Base-by-base conservation (phyloP, 2,329 filamentous ascomycete species). In the Akanthomyces lecanii region DNA sequence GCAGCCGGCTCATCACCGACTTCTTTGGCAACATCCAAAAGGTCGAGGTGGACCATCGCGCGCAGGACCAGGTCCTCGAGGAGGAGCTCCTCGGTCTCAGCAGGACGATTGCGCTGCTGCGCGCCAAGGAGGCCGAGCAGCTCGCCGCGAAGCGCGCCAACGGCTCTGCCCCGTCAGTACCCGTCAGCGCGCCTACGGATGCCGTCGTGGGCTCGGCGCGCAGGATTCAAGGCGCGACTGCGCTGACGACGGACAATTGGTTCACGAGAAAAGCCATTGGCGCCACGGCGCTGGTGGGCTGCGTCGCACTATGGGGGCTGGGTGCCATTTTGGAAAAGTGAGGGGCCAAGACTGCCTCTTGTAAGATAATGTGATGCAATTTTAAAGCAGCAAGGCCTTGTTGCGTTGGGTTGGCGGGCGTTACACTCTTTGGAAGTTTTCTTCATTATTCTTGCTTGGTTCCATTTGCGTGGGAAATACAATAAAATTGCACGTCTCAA, bases 11-110 rank as follows among this genome's bases (percentile, higher is more conserved):
- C 36, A 87, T 99, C 47, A 96, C 96, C 70, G 95, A 99, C 74
- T 99, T 99, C 77, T 98, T 99, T 67, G 95, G 95, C 28, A 99
- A 98, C 73, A 92, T 98, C 16, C 95, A 99, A 74, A 96, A 94
- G 69, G 93, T 99, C 4, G 95, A 98, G 76, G 86, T 98, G 4
- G 91, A 95, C 67, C 82, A 30, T 2, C 4, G 82, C 30, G 79
- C 80, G 51, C 81, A 83, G 63, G 84, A 82, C 64, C 77, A 79
- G 61, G 83, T 78, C 44, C 82, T 86, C 52, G 86, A 88, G 56
- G 88, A 93, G 68, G 92, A 97, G 69, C 76, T 97, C 65, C 77
- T 90, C 40, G 85, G 88, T n/a, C 82, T 97, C 54, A 90, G 90
- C 71, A 83, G 80, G 76, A 86, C 83, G 44, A 89, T 89, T 69